Conservation (phyloP, 208 protist species). For the Trypanosoma caninum region DNA sequence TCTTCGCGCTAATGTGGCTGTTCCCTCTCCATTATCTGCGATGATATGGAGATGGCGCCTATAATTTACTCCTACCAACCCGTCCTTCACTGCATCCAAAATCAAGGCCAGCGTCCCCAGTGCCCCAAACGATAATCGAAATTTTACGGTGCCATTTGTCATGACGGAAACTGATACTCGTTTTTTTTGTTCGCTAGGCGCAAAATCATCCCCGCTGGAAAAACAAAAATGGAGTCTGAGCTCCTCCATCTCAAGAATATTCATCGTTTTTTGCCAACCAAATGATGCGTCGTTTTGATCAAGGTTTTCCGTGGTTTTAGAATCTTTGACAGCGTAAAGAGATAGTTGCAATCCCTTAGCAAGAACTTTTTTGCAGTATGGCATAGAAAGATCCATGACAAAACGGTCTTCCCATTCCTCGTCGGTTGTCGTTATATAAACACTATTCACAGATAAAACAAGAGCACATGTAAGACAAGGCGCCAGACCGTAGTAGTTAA, state of each 20-base stretch:
- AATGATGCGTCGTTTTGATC: background rate
- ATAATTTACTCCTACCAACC: conserved; percentile 48
- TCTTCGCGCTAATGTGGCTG: background rate
- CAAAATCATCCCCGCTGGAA: background rate
- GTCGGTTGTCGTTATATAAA: conserved; percentile 47
- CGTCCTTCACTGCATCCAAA: conserved; percentile 37
- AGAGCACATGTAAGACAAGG: conserved; percentile 41
- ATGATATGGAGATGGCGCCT: conserved; percentile 60
- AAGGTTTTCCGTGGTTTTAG: background rate
- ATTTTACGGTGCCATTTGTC: conserved; percentile 9
- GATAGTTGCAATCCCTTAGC: conserved; percentile 13
- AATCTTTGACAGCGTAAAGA: conserved; percentile 16
- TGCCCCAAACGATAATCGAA: conserved; percentile 54
- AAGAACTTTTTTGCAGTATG: conserved; percentile 21
- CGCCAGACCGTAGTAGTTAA: conserved; percentile 69
- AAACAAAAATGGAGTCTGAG: conserved; percentile 9
- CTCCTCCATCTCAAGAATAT: conserved; percentile 9
- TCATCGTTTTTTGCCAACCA: conserved; percentile 11
- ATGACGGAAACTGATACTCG: background rate
- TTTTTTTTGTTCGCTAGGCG: background rate
- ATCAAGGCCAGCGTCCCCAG: conserved; percentile 37
- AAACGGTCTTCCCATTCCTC: conserved; percentile 47
- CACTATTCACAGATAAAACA: conserved; percentile 35
- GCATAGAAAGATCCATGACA: conserved; percentile 30
- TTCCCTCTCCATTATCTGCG: background rate